phyloP scores from a whole-genome alignment of 2,329 filamentous ascomycete genomes.

The Alternaria metachromatica region DNA sequence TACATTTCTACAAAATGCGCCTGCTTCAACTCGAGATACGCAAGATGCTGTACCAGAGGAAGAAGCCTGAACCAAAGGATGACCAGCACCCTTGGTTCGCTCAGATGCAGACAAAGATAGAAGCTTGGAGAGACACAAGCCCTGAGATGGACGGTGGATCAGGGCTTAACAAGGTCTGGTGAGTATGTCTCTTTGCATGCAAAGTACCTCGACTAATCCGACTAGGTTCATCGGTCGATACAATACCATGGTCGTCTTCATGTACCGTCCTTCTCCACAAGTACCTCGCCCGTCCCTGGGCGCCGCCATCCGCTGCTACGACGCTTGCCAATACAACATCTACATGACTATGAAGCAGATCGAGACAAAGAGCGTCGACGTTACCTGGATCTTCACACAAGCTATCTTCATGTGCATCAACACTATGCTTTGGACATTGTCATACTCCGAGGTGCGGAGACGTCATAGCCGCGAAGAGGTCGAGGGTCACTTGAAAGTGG shows the following conservation, averaged over 20 bases:
- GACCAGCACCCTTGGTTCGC: conserved; percentile 88
- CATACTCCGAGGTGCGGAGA: conserved; percentile 81
- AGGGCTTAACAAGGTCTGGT: conserved; percentile 83
- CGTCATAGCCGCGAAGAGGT: conserved; percentile 77
- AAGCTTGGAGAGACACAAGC: conserved; percentile 77
- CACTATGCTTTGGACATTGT: conserved; percentile 88
- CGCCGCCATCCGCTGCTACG: conserved; percentile 83
- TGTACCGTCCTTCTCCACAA: conserved; percentile 91
- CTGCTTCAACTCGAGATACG: conserved; percentile 87
- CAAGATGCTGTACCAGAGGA: conserved; percentile 83
- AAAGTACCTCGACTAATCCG: neutral
- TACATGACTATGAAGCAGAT: conserved; percentile 82
- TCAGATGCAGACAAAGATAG: conserved; percentile 78
- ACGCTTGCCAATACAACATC: conserved; percentile 83
- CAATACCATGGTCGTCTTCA: conserved; percentile 86
- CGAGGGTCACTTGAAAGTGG: conserved; percentile 73
- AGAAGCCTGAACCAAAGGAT: conserved; percentile 75
- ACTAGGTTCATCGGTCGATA: conserved; percentile 70
- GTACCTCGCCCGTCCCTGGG: conserved; percentile 80
- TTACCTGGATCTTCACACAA: conserved; percentile 93
- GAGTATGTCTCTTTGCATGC: conserved; percentile 42
- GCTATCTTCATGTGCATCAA: conserved; percentile 91
- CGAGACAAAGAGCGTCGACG: conserved; percentile 74
- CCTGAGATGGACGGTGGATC: conserved; percentile 73
- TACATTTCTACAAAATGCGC: conserved; percentile 94